Conservation (phyloP, 768 basidiomycete species). For the Hydnum rufescens region DNA sequence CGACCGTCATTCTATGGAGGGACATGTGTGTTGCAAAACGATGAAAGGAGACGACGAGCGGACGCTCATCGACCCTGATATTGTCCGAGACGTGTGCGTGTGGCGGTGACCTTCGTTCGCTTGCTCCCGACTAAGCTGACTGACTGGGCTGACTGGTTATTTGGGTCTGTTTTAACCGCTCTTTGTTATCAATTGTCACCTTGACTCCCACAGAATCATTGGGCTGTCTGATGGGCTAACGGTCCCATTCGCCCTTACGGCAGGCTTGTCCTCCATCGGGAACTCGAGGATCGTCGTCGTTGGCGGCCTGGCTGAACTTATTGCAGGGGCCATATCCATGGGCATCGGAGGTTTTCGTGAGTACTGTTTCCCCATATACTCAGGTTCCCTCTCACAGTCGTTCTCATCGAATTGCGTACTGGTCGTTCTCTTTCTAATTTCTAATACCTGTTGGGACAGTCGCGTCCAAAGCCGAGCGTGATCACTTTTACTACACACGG, state of each 20-base stretch:
- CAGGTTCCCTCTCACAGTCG: background rate
- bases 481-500: constrained; percentile 72
- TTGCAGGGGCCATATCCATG: constrained; percentile 94
- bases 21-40: constrained; percentile 75
- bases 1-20: constrained; percentile 6
- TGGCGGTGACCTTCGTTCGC: constrained; percentile 4
- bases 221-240: constrained; percentile 84
- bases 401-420: background rate
- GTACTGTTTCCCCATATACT: constrained; percentile 7
- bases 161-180: background rate
- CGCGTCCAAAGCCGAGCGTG: constrained; percentile 89
- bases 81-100: constrained; percentile 69
- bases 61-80: constrained; percentile 65
- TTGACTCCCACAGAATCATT: constrained; percentile 36
- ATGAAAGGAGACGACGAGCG: constrained; percentile 64
- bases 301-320: constrained; percentile 88
- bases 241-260: constrained; percentile 79
- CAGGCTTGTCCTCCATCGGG: constrained; percentile 76
- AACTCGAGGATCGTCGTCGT: constrained; percentile 81
- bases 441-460: constrained; percentile 18
- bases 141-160: background rate
- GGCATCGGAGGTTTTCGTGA: constrained; percentile 83
- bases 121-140: background rate
- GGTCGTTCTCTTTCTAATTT: background rate
- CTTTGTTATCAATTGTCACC: constrained; percentile 2